Base-by-base conservation (phyloP, 495 filamentous ascomycete genomes). In the Entonaema liquescens region DNA sequence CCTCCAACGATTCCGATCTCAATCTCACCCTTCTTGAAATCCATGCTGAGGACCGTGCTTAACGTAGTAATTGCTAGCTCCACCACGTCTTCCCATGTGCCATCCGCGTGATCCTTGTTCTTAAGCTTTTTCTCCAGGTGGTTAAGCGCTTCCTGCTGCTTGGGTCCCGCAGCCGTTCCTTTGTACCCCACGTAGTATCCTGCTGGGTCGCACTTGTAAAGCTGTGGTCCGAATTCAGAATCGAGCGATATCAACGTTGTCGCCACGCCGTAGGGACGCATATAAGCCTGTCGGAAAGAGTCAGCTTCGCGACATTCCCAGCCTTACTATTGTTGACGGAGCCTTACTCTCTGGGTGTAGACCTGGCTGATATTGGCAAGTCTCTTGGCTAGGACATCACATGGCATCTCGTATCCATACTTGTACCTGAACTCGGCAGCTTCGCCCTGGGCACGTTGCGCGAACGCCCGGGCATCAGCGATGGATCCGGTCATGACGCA, bases 401-500 rank as follows among this genome's bases (percentile, higher is more conserved):
- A 97, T 61, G 95, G 95, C 96, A 99, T 99, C 85, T 99, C 95
- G 81, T 99, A 99, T 78, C 95, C 95, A 77, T 88, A 97, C 80
- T 98, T 98, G 88, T 99, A 98, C 80, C 90, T 88, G 85, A 99
- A 99, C 72, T 98, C 93, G 53, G 95, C 96, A 67, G 95, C 96
- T 83, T 99, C 95, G 61, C 91, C 92, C 84, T 94, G 90, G 71
- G 95, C 95, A 73, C 95, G 91, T 80, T 92, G 90, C 49, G 97
- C 93, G 64, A 89, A 94, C 42, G 95, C 95, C 65, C 96, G 85
- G 47, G 95, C 95, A 86, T 99, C 95, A 69, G 95, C 95, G 79
- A 98, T 98, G 62, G 95, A 97, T 28, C 95, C 95, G 26, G 95
- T 99, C 91, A 98, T 97, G 74, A 98, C 95, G 77, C 93, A 97